Base-by-base conservation (phyloP, 495 filamentous ascomycete genomes). In the Hypoxylon lienhwacheense region DNA sequence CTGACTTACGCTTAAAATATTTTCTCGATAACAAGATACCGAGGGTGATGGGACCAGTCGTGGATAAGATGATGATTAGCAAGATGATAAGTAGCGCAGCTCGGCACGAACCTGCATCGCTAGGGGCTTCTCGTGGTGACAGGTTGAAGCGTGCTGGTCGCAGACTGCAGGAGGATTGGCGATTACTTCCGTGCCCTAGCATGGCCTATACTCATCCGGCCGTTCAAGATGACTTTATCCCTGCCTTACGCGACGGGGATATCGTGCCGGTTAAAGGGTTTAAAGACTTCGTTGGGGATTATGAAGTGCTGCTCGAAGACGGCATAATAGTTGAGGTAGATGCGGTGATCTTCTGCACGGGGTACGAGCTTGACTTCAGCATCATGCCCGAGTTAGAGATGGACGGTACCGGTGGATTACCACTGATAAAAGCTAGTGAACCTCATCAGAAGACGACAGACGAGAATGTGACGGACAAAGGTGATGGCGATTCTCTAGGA, bases 301-400 rank as follows among this genome's bases (percentile, higher is more conserved):
- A 47, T 15, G 21, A 47, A 22, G 48, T 66, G 0, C 25, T 60
- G 36, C 39, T 69, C 1, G 50, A 45, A 11, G 51, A 61, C 24
- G 60, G 54, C 7, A 46, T 33, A 1, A 22, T 31, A 16, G 21
- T 64, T 12, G 56, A 64, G 33, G 59, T 61, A 10, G 66, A 68
- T 15, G 53, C 50, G 1, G 51, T 66, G 24, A 63, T 69, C 21
- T 64, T 53, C 24, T 68, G 66, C 25, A 66, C 60, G 3, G 63
- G 66, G n/a, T 66, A 64, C 35, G 16, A 49, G 1, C 37, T 40
- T 1, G 63, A 64, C 41, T 60, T 66, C 22, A 44, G 47, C 31
- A 58, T 64, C 35, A 55, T 59, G 29, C 58, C 58, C 4, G 53
- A 62, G 40, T 19, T 56, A 17, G 51, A 61, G 37, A 55, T 56